These are phyloP conservation scores for Cyclocybe aegerita DNA, from an alignment of 768 basidiomycete genomes.

Conservation along the genomic window DNA sequence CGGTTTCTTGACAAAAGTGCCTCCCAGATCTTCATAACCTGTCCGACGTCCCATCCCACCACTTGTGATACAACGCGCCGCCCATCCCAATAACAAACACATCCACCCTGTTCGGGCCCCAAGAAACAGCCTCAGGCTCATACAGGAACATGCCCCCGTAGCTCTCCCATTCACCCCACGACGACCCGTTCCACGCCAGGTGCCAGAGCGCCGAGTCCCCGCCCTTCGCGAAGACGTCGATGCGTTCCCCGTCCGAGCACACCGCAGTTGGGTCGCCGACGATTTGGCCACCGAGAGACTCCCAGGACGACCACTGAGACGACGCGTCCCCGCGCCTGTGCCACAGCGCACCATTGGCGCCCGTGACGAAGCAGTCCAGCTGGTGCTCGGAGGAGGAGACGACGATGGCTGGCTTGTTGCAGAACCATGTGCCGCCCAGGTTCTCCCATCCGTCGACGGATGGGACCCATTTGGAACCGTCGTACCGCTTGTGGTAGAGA, in stretches of 20 bases:
- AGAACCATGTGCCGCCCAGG: too few relatives aligned
- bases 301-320: too few relatives aligned
- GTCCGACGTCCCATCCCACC: neutral
- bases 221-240: neutral
- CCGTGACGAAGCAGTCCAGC: too few relatives aligned
- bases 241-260: neutral
- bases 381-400: too few relatives aligned
- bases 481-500: neutral
- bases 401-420: too few relatives aligned
- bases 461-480: neutral
- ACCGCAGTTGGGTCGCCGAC: neutral
- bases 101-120: neutral
- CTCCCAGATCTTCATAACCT: neutral
- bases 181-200: neutral
- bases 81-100: neutral
- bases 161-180: neutral
- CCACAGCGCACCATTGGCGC: too few relatives aligned
- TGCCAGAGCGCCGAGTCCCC: neutral
- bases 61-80: neutral
- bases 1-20: neutral
- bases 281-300: neutral
- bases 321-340: too few relatives aligned
- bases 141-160: neutral
- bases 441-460: neutral
- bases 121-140: neutral